Evolutionary conservation across 257 asterid genomes (phyloP).

Genomic region (Leptodermis oblonga): DNA sequence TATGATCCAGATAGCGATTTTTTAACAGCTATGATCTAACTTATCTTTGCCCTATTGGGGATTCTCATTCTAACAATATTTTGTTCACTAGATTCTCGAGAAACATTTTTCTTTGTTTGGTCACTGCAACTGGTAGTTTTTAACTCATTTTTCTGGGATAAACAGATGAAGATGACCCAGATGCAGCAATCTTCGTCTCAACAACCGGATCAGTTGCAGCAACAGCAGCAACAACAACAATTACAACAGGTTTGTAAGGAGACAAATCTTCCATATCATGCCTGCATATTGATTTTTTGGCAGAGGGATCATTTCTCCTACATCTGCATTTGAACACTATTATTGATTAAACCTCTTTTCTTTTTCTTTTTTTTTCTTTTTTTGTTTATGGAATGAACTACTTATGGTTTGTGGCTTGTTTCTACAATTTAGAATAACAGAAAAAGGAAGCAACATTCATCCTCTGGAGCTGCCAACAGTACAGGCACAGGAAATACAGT

Average conservation of each 20-base stretch:
- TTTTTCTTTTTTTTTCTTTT: too few species aligned
- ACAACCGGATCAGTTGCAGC: conserved; percentile 48
- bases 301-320: not conserved
- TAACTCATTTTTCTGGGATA: conserved; percentile 9
- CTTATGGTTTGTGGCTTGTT: conserved; percentile 7
- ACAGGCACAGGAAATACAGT: conserved; percentile 47
- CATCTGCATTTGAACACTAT: not conserved
- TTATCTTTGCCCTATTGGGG: not conserved
- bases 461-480: conserved; percentile 77
- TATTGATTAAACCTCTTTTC: not conserved
- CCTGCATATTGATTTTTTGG: not conserved
- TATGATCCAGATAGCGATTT: too few species aligned
- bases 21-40: too few species aligned
- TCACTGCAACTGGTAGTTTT: not conserved
- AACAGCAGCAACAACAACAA: conserved; percentile 24
- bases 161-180: conserved; percentile 51
- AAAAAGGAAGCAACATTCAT: conserved; percentile 88
- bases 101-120: not conserved
- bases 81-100: not conserved
- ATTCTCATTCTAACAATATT: too few species aligned
- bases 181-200: conserved; percentile 55
- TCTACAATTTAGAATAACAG: conserved; percentile 53
- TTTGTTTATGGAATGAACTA: not conserved
- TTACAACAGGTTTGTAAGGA: conserved; percentile 38
- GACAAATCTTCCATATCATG: not conserved